phyloP scores from a whole-genome alignment of 2,329 filamentous ascomycete genomes.

The Colletotrichum chlorophyti region DNA sequence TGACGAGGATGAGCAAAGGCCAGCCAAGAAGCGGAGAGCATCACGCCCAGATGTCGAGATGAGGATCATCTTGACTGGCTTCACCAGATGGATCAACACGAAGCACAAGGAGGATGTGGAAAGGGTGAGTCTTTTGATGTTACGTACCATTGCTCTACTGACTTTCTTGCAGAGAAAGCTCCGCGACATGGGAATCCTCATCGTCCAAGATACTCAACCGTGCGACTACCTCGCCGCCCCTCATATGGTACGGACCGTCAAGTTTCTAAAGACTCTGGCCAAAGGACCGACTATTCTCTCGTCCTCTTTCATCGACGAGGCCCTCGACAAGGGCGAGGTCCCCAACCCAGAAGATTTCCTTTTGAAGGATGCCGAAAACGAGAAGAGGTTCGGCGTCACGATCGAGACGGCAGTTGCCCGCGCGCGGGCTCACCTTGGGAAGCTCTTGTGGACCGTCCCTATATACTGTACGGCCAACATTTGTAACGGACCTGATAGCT shows the following conservation, averaged over 20 bases:
- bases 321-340: constrained; percentile 72
- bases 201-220: constrained; percentile 76
- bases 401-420: constrained; percentile 72
- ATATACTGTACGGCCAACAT: constrained; percentile 87
- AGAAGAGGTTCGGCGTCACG: constrained; percentile 73
- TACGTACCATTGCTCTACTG: constrained; percentile 27
- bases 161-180: constrained; percentile 72
- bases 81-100: constrained; percentile 80
- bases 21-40: constrained; percentile 68
- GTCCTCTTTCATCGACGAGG: constrained; percentile 79
- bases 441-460: constrained; percentile 75
- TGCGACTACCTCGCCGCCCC: constrained; percentile 91
- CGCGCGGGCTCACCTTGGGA: constrained; percentile 78
- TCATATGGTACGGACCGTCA: constrained; percentile 85
- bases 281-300: constrained; percentile 80
- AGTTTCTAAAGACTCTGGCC: constrained; percentile 89
- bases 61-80: constrained; percentile 83
- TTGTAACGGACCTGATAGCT: constrained; percentile 82
- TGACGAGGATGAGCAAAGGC: constrained; percentile 56
- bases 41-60: constrained; percentile 71
- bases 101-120: constrained; percentile 79
- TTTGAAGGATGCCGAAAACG: constrained; percentile 75
- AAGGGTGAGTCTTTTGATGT: constrained; percentile 62
- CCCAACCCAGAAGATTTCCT: constrained; percentile 70
- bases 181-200: constrained; percentile 80